Percentiles rank a stretch among this genome's conserved stretches.
These are phyloP conservation scores for Buxus sempervirens DNA, from an alignment of 164 flowering plant genomes.

Conservation along the genomic window DNA sequence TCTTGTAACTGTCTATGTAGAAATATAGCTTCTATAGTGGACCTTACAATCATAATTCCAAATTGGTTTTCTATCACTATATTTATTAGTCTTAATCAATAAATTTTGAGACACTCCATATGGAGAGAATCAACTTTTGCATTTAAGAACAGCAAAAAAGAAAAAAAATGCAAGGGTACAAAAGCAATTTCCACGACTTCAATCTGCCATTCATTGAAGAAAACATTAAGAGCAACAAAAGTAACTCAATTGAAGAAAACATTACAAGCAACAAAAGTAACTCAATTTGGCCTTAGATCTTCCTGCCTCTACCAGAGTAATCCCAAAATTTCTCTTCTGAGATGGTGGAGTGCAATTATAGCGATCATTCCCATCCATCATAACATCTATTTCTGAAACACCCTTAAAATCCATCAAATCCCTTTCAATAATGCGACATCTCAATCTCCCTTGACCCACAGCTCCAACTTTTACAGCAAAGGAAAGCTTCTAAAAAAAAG, in stretches of 20 bases:
- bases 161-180: too few species aligned
- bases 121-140: too few species aligned
- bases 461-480: constrained; percentile 34
- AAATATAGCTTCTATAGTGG: too few species aligned
- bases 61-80: too few species aligned
- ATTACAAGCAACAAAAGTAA: constrained; percentile 43
- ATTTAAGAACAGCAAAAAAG: too few species aligned
- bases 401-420: constrained; percentile 35
- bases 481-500: constrained; percentile 29
- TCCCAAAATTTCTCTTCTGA: constrained; percentile 38
- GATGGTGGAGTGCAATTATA: constrained; percentile 53
- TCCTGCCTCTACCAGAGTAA: constrained; percentile 38
- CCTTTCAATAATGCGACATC: constrained; percentile 43
- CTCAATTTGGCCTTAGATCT: constrained; percentile 33
- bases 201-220: constrained; percentile 41
- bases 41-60: too few species aligned
- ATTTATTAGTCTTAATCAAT: too few species aligned
- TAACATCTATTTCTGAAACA: constrained; percentile 35
- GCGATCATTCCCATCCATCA: constrained; percentile 56
- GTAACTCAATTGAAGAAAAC: constrained; percentile 50
- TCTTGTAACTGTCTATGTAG: too few species aligned
- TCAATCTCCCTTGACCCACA: constrained; percentile 36
- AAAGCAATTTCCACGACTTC: constrained; percentile 31
- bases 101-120: too few species aligned
- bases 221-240: constrained; percentile 36